Evolutionary conservation across 306 rosid genomes (phyloP), one percentile per base, ranked within the genome.

Genomic region (Ziziphus jujuba): DNA sequence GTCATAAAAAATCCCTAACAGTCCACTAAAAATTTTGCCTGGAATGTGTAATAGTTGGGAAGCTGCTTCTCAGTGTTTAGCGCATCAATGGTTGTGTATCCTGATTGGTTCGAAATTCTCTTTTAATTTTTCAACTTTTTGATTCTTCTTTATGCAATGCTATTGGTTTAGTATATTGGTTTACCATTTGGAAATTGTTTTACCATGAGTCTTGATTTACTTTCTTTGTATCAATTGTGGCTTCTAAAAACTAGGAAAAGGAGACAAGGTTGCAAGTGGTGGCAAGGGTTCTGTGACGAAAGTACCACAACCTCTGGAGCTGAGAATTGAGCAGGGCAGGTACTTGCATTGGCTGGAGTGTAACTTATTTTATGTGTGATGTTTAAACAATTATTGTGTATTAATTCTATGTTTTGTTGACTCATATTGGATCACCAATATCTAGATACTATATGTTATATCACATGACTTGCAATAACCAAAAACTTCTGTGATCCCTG

Each of bases 61-160:
- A 90, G 91, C 97, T 72, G 95, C 79, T 62, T 88, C 89, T 57
- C 84, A 79, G 22, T 93, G 98, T 71, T 77, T 93, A 34, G 80
- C 86, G 75, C 80, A 66, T 80, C 86, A 90, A 79, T 93, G 98
- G 98, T 72, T 93, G 83, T 93, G 97, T 75, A 86, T 93, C 69
- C 78, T 93, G 79, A 80, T 85, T 78, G 98, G 98, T 34, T 84
- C 96, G n/a, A n/a, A n/a, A n/a, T n/a, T n/a, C 58, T 55, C 63
- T 48, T 21, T 38, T 35, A n/a, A 25, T 15, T 36, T 6, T 25
- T 56, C 36, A 16, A 22, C 15, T 38, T 52, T 70, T 52, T 75
- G 44, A 24, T 56, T 10, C 66, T 40, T 43, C 38, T 69, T 20
- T 66, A 59, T 1, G 2, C 36, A 43, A 34, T 51, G 56, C 33